A percentile compares a stretch with the other conserved stretches of the same genome.
Evolutionary conservation across 2,329 filamentous ascomycete species (phyloP).

Genomic region (Emydomyces testavorans): DNA sequence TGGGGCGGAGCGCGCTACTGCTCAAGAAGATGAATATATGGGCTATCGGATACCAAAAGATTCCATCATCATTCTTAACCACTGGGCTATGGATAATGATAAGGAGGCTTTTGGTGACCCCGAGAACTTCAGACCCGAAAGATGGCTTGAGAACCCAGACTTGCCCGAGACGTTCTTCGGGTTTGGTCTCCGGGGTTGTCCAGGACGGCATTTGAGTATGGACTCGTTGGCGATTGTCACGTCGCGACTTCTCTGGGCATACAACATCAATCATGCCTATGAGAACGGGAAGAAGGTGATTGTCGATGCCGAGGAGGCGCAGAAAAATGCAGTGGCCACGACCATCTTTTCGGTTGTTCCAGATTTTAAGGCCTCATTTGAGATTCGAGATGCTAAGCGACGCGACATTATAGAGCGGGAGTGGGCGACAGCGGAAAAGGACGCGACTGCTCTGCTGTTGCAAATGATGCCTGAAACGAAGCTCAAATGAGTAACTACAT

Average conservation of each 20-base stretch:
- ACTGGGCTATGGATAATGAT: slow-evolving; percentile 36
- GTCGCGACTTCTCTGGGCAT: slow-evolving; percentile 42
- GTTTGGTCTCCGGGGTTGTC: slow-evolving; percentile 44
- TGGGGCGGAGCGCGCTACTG: slow-evolving; percentile 20
- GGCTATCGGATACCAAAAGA: slow-evolving; percentile 41
- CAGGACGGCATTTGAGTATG: slow-evolving; percentile 24
- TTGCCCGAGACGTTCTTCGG: slow-evolving; percentile 47
- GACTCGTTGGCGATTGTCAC: slow-evolving; percentile 44
- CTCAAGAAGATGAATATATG: slow-evolving; percentile 34
- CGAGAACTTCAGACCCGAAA: slow-evolving; percentile 30
- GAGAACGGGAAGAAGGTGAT: slow-evolving; percentile 19
- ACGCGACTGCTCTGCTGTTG: not conserved
- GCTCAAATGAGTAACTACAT: no score
- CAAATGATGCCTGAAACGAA: not conserved
- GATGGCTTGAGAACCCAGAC: slow-evolving; percentile 35
- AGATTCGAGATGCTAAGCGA: slow-evolving; percentile 19
- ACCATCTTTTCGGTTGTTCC: slow-evolving; percentile 16
- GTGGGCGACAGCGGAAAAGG: slow-evolving; percentile 18
- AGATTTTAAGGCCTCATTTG: slow-evolving; percentile 22
- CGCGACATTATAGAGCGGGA: slow-evolving; percentile 17
- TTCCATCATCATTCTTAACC: slow-evolving; percentile 35
- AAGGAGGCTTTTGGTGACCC: slow-evolving; percentile 31
- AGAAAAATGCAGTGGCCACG: slow-evolving; percentile 16
- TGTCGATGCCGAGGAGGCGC: slow-evolving; percentile 21
- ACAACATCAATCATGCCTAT: slow-evolving; percentile 15